These are phyloP conservation scores for Lentinula lateritia DNA, from an alignment of 768 basidiomycete species.

Conservation along the genomic window DNA sequence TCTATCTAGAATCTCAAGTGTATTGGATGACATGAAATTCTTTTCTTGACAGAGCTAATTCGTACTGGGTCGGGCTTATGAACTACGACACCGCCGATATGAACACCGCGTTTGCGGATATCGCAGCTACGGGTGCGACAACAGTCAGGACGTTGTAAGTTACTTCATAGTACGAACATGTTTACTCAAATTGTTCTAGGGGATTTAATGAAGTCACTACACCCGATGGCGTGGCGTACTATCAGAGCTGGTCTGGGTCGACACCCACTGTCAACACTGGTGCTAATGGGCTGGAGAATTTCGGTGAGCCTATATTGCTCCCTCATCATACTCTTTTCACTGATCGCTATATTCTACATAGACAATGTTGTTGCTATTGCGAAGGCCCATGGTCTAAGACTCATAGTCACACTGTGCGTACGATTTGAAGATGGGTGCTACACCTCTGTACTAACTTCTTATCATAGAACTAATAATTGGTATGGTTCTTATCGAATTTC, in stretches of 20 bases:
- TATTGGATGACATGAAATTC: background rate
- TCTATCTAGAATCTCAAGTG: too few relatives aligned
- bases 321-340: background rate
- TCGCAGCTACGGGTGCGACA: constrained; percentile 45
- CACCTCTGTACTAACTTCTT: background rate
- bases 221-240: constrained; percentile 38
- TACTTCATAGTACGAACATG: constrained; percentile 11
- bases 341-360: constrained; percentile 9
- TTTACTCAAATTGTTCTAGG: constrained; percentile 18
- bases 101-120: constrained; percentile 45
- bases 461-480: constrained; percentile 55
- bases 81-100: constrained; percentile 43
- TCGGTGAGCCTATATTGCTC: constrained; percentile 27
- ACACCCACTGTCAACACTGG: constrained; percentile 51
- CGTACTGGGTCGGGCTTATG: constrained; percentile 54
- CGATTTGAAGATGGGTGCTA: background rate
- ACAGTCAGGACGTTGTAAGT: constrained; percentile 28
- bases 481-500: constrained; percentile 4
- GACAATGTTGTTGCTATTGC: constrained; percentile 55
- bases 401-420: constrained; percentile 53
- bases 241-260: constrained; percentile 48
- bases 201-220: constrained; percentile 52
- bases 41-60: constrained; percentile 32
- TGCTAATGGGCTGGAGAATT: constrained; percentile 43
- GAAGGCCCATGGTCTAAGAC: constrained; percentile 52